These are phyloP conservation scores for Terfezia boudieri DNA, from an alignment of 495 filamentous ascomycete genomes.

Conservation along the genomic window DNA sequence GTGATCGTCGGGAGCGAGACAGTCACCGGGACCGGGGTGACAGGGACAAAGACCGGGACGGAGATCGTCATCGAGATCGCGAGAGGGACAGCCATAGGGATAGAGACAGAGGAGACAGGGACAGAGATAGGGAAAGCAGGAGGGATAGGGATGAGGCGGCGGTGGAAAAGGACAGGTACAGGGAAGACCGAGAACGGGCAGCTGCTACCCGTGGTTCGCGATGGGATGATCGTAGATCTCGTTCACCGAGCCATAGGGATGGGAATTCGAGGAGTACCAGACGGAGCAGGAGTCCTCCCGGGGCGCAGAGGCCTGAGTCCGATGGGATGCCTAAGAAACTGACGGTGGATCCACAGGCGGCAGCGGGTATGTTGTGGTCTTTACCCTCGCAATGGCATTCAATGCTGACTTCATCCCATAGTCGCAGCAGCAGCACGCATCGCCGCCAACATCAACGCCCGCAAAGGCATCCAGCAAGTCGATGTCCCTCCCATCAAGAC, in stretches of 20 bases:
- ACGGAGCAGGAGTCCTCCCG: constrained; percentile 52
- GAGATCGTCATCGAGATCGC: not conserved
- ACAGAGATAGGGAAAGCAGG: not conserved
- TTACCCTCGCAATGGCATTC: not conserved
- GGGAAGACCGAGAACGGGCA: constrained; percentile 10
- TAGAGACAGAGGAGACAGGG: not conserved
- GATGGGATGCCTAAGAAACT: constrained; percentile 20
- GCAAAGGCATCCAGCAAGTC: constrained; percentile 81
- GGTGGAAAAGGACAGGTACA: constrained; percentile 3
- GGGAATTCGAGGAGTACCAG: not conserved
- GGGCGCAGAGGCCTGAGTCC: constrained; percentile 21
- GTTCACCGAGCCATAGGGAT: not conserved
- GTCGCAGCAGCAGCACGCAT: constrained; percentile 85
- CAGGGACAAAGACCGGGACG: not conserved
- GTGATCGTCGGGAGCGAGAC: not conserved
- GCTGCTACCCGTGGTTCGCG: constrained; percentile 10
- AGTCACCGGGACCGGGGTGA: not conserved
- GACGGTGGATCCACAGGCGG: constrained; percentile 47
- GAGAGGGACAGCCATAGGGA: not conserved
- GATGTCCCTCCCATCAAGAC: constrained; percentile 61
- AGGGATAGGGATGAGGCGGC: not conserved
- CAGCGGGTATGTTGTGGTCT: constrained; percentile 37
- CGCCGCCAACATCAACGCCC: constrained; percentile 77
- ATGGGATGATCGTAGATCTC: constrained; percentile 12
- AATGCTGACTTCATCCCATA: constrained; percentile 19